A percentile compares a stretch with the other conserved stretches of the same genome.
These are phyloP conservation scores for Carex sylvatica DNA, from an alignment of 202 grass and related monocot species.

Conservation along the genomic window DNA sequence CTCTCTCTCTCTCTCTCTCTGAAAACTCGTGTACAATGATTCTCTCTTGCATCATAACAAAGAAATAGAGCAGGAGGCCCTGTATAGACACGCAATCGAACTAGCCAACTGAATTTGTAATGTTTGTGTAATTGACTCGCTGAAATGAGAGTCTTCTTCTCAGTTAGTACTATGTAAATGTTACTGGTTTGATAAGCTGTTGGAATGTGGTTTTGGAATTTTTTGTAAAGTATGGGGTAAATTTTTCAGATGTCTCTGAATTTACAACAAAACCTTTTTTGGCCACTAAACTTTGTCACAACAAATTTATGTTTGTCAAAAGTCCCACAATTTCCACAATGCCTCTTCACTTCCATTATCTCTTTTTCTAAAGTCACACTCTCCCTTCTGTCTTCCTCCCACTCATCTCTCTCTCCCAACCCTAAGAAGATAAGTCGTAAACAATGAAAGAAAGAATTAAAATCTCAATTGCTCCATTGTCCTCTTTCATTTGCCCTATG, in stretches of 20 bases:
- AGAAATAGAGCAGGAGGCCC: not conserved
- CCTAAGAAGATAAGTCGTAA: not conserved
- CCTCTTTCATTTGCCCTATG: not conserved
- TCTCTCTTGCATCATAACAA: not conserved
- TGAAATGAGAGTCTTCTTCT: not conserved
- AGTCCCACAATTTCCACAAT: not conserved
- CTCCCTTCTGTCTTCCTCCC: not conserved
- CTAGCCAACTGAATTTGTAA: not conserved
- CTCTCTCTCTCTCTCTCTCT: not conserved
- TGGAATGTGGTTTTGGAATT: not conserved
- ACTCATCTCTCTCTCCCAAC: not conserved
- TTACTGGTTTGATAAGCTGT: not conserved
- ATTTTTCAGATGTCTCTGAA: not conserved
- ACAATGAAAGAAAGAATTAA: not conserved
- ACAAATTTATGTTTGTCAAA: not conserved
- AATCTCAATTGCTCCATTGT: not conserved
- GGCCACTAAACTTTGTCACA: not conserved
- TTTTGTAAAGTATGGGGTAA: not conserved
- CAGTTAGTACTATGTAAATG: not conserved
- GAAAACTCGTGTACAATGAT: not conserved
- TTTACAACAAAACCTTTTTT: not conserved
- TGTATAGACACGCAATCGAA: not conserved
- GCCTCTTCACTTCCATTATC: not conserved
- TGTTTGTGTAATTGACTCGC: not conserved
- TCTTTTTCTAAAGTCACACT: not conserved